Evolutionary conservation across 1,139 yeast species (phyloP), one percentile per base, ranked within the genome.

Genomic region (Pichia norvegensis): DNA sequence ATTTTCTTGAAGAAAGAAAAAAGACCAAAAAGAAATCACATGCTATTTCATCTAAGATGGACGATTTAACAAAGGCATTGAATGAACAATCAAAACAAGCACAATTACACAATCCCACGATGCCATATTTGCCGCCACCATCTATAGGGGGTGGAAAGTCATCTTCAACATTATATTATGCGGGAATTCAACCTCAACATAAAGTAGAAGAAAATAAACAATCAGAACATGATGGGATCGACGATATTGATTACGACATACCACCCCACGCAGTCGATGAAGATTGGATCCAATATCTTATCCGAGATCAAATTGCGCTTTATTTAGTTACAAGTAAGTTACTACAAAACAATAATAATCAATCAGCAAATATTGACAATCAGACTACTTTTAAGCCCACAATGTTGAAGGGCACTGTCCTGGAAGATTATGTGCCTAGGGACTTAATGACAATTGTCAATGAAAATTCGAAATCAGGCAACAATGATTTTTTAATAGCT

Each of bases 261-360:
- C 52, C 55, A 9, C 20, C 47, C 10, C n/a, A 19, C 20, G 51
- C 54, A 4, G 52, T 56, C 2, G 65, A 62, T 46, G 60, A 56
- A 11, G 65, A 62, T 44, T 62, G 66, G 66, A 50, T 62, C 5
- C 55, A 54, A 25, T 62, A 55, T 45, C 45, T 59, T 9, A 43
- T 60, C 7, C 51, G 65, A 44, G 61, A 56, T 40, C 64, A 61
- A 43, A 52, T 52, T 16, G 29, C 41, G 1, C 43, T 45, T 11
- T 42, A 45, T 19, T 19, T 48, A 13, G 42, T 51, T 16, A 33
- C 46, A 4, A 46, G 36, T 21, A 44, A 42, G 9, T 33, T 40
- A 4, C 41, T 43, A 4, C 23, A 44, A 27, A 20, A 46, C 3
- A 38, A 33, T 4, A 36, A 29, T 8, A 29, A 45, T 13, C 42